Evolutionary conservation across 2,329 filamentous ascomycete genomes (phyloP), one percentile per base, ranked within the genome.

Genomic region (Fusarium phyllophilum): DNA sequence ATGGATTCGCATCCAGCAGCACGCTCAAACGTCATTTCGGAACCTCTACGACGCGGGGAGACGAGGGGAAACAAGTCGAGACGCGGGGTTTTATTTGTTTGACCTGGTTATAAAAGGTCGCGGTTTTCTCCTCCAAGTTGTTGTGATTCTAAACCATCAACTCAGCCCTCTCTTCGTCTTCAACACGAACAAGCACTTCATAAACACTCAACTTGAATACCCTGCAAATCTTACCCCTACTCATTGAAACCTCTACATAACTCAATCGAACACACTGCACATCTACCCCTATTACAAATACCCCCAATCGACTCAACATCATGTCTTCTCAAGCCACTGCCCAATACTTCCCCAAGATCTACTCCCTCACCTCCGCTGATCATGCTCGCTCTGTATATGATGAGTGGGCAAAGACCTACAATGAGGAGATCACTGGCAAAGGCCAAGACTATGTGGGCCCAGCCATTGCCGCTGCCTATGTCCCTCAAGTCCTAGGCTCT

Each of bases 371-470:
- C 31, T 75, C 75, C 44, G 73, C 77, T 44, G 69, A 75, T 38
- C 75, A 78, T 38, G 74, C 77, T 46, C 75, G 76, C n/a, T 48
- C 70, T n/a, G 75, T 82, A 46, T 84, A 84, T 60, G 80, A 82
- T 42, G 75, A 83, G 36, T 82, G 80, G 82, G 81, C 82, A 41
- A 67, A 78, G 41, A 80, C 76, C 36, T 83, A 82, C 75, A 79
- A 83, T 55, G 68, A 74, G 46, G 82, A 80, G 36, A 78, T 81
- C 71, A 57, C 85, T 75, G 76, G 76, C 36, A 72, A 72, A 33
- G 62, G 82, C 78, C 70, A 88, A 66, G 78, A 84, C 80, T 71
- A 86, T 78, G 58, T 86, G 78, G 79, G 85, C 75, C 86, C 86
- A 78, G 49, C 75, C 58, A 62, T 81, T 58, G 77, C 84, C 62